Evolutionary conservation across 2,329 filamentous ascomycete species (phyloP), one percentile per base, ranked within the genome.

Genomic region (Pestalotiopsis sp.): DNA sequence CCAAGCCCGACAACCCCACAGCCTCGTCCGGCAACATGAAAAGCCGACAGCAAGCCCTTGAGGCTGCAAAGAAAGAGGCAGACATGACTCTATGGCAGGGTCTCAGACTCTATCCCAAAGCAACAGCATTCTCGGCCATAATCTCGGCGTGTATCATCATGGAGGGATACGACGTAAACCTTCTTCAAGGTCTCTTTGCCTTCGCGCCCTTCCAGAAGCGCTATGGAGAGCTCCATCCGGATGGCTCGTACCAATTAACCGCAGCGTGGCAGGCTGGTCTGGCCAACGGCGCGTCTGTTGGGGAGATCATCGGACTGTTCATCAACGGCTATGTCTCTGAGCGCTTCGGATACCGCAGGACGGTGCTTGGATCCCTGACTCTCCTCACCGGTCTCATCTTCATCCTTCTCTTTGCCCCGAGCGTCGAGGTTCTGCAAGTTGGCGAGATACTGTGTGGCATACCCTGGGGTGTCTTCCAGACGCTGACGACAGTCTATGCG

Each of bases 91-190:
- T 97, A 68, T 76, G 87, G 77, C 89, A 97, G 82, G 94, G 93
- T 70, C 86, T 97, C 79, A 89, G 85, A 76, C 85, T 96, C 36
- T 97, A 97, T 77, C 94, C 93, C 69, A 95, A 97, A 82, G 94
- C 94, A 23, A 91, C 97, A 68, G 87, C 83, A 23, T 97, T 93
- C 93, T 93, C 91, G 74, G 76, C 97, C 65, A 83, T 97, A 69
- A 95, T 97, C 79, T 95, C 92, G n/a, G 95, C 93, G 0, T 95
- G 92, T 77, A 96, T 97, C 76, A 90, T 89, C 74, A 97, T 97
- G 94, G 94, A 97, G 80, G 94, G 93, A 38, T 97, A 95, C 82
- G 93, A 97, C 77, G 85, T 96, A 69, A 91, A 89, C 75, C 83
- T 97, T 66, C 89, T 96, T 74, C 93, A 91, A 83, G 95, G 94